Percentiles rank a stretch among this genome's conserved stretches.
phyloP scores from a whole-genome alignment of 1,284 basidiomycete genomes.

The Amylostereum areolatum region DNA sequence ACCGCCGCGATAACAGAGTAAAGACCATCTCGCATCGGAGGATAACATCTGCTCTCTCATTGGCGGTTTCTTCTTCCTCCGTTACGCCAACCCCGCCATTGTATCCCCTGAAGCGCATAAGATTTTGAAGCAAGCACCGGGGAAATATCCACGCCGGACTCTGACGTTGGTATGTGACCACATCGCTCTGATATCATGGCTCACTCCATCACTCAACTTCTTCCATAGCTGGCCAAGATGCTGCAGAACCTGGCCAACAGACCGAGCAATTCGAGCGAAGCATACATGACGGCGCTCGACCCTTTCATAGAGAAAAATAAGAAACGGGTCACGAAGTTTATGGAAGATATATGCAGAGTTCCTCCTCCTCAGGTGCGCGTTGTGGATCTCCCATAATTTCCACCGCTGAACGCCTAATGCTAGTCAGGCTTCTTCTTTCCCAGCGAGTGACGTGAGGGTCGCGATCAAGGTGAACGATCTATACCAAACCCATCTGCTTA shows the following conservation, averaged over 20 bases:
- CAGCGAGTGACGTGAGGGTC: no score
- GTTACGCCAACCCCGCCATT: slow-evolving; percentile 99
- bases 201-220: not conserved
- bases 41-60: slow-evolving; percentile 98
- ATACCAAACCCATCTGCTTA: no score
- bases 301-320: slow-evolving; percentile 99
- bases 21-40: slow-evolving; percentile 97
- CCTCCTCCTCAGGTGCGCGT: no score
- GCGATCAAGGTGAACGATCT: no score
- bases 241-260: slow-evolving; percentile 99
- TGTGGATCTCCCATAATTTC: no score
- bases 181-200: not conserved
- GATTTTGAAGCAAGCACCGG: slow-evolving; percentile 95
- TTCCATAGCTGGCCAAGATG: slow-evolving; percentile 92
- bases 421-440: slow-evolving; percentile 1
- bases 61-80: slow-evolving; percentile 99
- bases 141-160: slow-evolving; percentile 94
- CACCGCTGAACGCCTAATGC: not conserved
- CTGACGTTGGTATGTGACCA: slow-evolving; percentile 71
- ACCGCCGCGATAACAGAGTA: slow-evolving; percentile 53
- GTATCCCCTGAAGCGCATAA: slow-evolving; percentile 99
- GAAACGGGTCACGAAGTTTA: slow-evolving; percentile 92
- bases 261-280: slow-evolving; percentile 95
- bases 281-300: slow-evolving; percentile 97
- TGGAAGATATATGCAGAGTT: slow-evolving; percentile 96